phyloP scores from a whole-genome alignment of 352 stramenopile genomes.

The Globisporangium perplexum region DNA sequence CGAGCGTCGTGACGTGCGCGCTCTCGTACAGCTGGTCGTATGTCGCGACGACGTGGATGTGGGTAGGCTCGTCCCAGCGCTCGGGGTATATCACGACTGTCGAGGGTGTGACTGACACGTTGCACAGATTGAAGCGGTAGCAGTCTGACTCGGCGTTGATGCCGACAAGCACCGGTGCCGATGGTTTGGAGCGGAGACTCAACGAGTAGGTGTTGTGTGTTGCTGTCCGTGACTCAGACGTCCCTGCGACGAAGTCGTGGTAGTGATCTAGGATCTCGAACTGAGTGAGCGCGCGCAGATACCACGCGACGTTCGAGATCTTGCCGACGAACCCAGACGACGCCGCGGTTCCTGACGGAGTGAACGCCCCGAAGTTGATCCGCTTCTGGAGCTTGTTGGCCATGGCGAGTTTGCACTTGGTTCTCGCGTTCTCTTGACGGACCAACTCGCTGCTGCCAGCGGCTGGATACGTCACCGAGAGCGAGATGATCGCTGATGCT shows the following conservation, averaged over 20 bases:
- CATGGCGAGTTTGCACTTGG: constrained; percentile 34
- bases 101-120: constrained; percentile 39
- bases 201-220: constrained; percentile 56
- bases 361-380: constrained; percentile 23
- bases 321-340: constrained; percentile 29
- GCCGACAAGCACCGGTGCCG: constrained; percentile 39
- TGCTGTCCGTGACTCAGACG: constrained; percentile 9
- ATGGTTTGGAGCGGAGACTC: constrained; percentile 33
- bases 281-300: constrained; percentile 26
- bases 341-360: neutral
- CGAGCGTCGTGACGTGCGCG: constrained; percentile 24
- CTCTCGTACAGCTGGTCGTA: constrained; percentile 61
- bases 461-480: constrained; percentile 28
- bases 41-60: constrained; percentile 41
- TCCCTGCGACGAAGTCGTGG: constrained; percentile 45
- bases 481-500: constrained; percentile 24
- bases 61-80: constrained; percentile 28
- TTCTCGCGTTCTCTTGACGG: constrained; percentile 8
- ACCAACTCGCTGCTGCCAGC: constrained; percentile 5
- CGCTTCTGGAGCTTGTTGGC: constrained; percentile 29
- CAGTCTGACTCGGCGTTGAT: constrained; percentile 45
- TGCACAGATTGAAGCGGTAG: constrained; percentile 73
- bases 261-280: constrained; percentile 60
- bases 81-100: constrained; percentile 35
- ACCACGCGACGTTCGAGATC: constrained; percentile 52